phyloP scores from a whole-genome alignment of 768 basidiomycete genomes.

The Tricholomella constricta region DNA sequence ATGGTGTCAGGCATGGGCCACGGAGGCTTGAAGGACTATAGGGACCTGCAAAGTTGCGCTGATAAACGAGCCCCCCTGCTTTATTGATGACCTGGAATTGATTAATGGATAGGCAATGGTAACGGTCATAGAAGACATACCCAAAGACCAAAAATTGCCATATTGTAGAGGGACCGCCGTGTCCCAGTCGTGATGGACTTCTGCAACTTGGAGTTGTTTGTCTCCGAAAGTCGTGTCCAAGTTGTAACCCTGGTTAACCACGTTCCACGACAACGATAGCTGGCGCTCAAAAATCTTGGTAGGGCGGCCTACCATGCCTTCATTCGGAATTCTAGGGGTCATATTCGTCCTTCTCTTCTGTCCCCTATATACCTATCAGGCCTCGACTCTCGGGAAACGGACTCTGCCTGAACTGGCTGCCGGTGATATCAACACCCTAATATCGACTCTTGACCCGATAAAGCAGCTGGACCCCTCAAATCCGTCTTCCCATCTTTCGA shows the following conservation, averaged over 20 bases:
- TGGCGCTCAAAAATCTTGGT: not conserved
- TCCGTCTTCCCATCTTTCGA: constrained; percentile 74
- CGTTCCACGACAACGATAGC: not conserved
- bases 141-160: constrained; percentile 86
- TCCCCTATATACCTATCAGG: constrained; percentile 31
- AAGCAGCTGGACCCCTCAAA: constrained; percentile 68
- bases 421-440: constrained; percentile 51
- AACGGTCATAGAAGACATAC: constrained; percentile 39
- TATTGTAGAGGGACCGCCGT: constrained; percentile 26
- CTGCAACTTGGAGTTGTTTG: not conserved
- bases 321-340: constrained; percentile 20
- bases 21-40: constrained; percentile 4
- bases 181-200: not conserved
- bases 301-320: constrained; percentile 6
- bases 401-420: constrained; percentile 47
- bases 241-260: no score
- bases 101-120: constrained; percentile 2
- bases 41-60: constrained; percentile 86
- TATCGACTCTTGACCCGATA: constrained; percentile 60
- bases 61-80: constrained; percentile 95
- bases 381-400: constrained; percentile 42
- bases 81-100: constrained; percentile 87
- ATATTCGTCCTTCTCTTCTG: constrained; percentile 32
- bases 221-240: not conserved
- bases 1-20: constrained; percentile 2